phyloP scores from a whole-genome alignment of 2,329 filamentous ascomycete species.

The Ophiocordyceps polyrhachis-furcata region DNA sequence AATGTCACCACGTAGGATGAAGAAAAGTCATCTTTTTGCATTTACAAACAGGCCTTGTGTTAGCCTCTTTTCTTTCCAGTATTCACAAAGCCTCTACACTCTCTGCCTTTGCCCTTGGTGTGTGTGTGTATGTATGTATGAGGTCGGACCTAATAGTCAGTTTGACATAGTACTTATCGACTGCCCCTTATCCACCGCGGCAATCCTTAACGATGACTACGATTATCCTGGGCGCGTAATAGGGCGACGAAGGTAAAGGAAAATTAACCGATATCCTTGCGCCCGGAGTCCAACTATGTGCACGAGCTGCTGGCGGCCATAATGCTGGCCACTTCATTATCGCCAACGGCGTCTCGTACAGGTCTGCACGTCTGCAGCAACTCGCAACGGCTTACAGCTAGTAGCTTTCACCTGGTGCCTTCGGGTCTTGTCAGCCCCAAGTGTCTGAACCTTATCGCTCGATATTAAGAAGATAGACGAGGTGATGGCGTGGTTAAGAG shows the following conservation, averaged over 20 bases:
- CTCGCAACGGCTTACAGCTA: too few species aligned
- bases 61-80: too few species aligned
- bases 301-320: constrained; percentile 15
- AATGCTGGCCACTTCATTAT: constrained; percentile 11
- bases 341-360: constrained; percentile 13
- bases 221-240: constrained; percentile 15
- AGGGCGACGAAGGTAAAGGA: constrained; percentile 20
- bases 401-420: constrained; percentile 44
- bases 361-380: too few species aligned
- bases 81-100: too few species aligned
- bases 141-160: too few species aligned
- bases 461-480: constrained; percentile 35
- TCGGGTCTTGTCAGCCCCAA: constrained; percentile 54
- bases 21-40: too few species aligned
- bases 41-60: too few species aligned
- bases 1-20: too few species aligned
- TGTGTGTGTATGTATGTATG: too few species aligned
- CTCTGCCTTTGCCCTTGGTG: too few species aligned
- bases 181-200: not conserved
- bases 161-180: too few species aligned
- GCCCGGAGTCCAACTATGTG: constrained; percentile 13
- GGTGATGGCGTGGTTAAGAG: constrained; percentile 46
- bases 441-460: constrained; percentile 48
- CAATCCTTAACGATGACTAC: constrained; percentile 5
- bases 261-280: constrained; percentile 18